Conservation (phyloP, 2,329 filamentous ascomycete species). For the Moelleriella libera region DNA sequence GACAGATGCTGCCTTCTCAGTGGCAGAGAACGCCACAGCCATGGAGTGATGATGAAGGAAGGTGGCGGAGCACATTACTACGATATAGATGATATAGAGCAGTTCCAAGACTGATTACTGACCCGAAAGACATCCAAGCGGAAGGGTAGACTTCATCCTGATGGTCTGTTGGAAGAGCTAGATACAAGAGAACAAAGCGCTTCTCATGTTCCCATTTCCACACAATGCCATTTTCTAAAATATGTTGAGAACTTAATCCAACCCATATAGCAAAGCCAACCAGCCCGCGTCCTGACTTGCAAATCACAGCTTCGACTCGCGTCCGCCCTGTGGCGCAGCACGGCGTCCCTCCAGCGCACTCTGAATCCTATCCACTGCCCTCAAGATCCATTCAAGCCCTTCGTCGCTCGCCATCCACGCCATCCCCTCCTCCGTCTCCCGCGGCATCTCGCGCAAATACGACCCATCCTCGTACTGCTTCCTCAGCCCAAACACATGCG, state of each 20-base stretch:
- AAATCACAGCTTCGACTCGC: background rate
- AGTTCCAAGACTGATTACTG: too few relatives aligned
- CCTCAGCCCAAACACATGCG: slow-evolving; percentile 66
- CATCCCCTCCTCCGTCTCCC: slow-evolving; percentile 19
- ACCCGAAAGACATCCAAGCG: too few relatives aligned
- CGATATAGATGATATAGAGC: too few relatives aligned
- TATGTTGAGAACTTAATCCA: too few relatives aligned
- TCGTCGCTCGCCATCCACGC: slow-evolving; percentile 29
- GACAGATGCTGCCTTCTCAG: slow-evolving; percentile 53
- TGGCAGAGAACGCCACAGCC: slow-evolving; percentile 41
- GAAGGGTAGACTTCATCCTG: too few relatives aligned
- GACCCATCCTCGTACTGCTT: slow-evolving; percentile 61
- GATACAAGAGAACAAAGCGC: too few relatives aligned
- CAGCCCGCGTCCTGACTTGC: too few relatives aligned
- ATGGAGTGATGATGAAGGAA: slow-evolving; percentile 18
- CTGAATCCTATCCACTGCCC: slow-evolving; percentile 27
- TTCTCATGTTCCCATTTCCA: too few relatives aligned
- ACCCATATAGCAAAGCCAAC: too few relatives aligned
- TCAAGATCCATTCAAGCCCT: slow-evolving; percentile 31
- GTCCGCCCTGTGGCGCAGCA: background rate
- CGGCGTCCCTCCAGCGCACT: slow-evolving; percentile 26
- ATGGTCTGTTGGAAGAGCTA: too few relatives aligned
- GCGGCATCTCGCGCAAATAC: slow-evolving; percentile 21
- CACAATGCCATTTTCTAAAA: too few relatives aligned
- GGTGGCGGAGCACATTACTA: too few relatives aligned